Conservation (phyloP, 225 moss, liverwort and hornwort species). For the Neckera pumila region DNA sequence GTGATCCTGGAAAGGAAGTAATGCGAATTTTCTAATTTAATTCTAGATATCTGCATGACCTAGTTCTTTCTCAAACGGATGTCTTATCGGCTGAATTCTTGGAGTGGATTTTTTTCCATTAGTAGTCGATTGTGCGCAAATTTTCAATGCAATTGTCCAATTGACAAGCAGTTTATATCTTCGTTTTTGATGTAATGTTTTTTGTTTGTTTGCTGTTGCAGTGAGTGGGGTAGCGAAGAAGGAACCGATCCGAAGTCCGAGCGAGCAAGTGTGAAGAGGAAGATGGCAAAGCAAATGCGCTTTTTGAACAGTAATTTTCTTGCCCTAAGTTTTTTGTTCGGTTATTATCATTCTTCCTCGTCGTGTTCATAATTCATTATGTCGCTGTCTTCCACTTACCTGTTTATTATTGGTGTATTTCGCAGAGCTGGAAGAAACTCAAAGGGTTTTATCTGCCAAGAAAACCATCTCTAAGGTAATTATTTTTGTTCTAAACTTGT, state of each 20-base stretch:
- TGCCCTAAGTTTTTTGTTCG: background rate
- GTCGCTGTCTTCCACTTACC: background rate
- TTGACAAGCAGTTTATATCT: background rate
- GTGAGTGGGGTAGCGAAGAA: constrained; percentile 32
- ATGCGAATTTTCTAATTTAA: background rate
- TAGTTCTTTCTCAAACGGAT: background rate
- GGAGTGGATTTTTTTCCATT: background rate
- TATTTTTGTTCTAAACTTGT: background rate
- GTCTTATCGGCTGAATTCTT: background rate
- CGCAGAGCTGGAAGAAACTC: constrained; percentile 58
- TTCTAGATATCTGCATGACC: background rate
- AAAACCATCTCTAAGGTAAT: constrained; percentile 54
- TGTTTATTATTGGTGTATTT: background rate
- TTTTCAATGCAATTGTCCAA: background rate
- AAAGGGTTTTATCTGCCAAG: constrained; percentile 48
- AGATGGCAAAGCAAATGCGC: constrained; percentile 69
- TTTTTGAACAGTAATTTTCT: constrained; percentile 40
- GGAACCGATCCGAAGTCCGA: constrained; percentile 4
- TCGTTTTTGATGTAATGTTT: background rate
- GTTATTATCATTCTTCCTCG: background rate
- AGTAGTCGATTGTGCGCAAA: background rate
- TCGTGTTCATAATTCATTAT: background rate
- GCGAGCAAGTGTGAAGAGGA: constrained; percentile 47
- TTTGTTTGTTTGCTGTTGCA: background rate
- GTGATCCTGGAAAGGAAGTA: background rate